Evolutionary conservation across 1,139 yeast species (phyloP).

Genomic region (Barnettozyma hawaiiensis): DNA sequence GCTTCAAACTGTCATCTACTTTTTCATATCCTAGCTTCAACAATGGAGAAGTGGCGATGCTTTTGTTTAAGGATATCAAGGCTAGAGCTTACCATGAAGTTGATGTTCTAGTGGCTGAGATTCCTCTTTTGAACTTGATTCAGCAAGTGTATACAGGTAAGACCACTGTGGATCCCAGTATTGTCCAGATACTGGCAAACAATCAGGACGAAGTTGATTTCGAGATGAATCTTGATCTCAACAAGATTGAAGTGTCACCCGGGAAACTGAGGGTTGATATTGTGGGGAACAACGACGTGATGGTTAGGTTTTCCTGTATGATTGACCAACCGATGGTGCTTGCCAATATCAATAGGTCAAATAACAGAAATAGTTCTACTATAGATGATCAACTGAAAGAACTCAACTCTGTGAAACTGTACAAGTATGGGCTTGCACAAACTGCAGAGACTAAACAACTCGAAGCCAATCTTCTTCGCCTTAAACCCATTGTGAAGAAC

Average conservation of each 20-base stretch:
- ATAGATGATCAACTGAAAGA: neutral
- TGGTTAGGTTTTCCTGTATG: conserved; percentile 4
- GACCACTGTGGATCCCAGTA: conserved; percentile 5
- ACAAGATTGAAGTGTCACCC: neutral
- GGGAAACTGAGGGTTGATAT: conserved; percentile 15
- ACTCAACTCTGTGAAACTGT: conserved; percentile 3
- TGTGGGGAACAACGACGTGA: conserved; percentile 5
- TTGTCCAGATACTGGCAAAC: neutral
- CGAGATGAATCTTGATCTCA: conserved; percentile 2
- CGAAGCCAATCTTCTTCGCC: conserved; percentile 9
- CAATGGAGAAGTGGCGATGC: neutral
- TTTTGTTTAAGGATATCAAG: neutral
- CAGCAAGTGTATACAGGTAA: neutral
- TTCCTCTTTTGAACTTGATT: conserved; percentile 2
- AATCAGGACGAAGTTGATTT: conserved; percentile 1
- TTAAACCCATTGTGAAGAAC: conserved; percentile 12
- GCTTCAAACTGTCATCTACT: conserved; percentile 1
- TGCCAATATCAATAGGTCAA: neutral
- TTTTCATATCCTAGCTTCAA: neutral
- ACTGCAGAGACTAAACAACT: conserved; percentile 8
- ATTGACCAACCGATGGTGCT: neutral
- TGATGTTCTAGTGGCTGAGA: neutral
- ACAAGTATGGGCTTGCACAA: conserved; percentile 14
- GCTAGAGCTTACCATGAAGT: neutral
- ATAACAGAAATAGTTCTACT: neutral